Base-by-base conservation (phyloP, 768 basidiomycete species). In the Rhodosporidiobolus odoratus region DNA sequence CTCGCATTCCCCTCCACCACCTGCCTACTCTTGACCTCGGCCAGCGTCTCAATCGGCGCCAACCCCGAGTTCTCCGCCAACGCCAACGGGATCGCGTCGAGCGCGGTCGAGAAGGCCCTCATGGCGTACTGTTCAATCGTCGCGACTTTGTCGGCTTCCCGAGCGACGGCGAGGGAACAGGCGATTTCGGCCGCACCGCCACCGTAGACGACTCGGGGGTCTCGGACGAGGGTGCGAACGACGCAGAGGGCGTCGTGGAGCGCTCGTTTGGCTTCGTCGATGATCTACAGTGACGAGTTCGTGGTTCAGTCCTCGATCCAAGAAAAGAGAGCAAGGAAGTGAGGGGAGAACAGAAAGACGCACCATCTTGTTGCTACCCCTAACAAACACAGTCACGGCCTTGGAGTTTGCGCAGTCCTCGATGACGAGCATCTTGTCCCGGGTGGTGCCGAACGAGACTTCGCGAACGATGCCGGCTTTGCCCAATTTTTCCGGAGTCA, bases 101-200 rank as follows among this genome's bases (percentile, higher is more conserved):
- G 83, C 21, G 96, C 95, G 41, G 91, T 90, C 6, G 96, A 85
- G 79, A 98, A 99, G n/a, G 96, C 94, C 58, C 95, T 89, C 94
- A 99, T 97, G 4, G 96, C 96, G 78, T 99, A 99, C 83, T 99
- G 96, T 81, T 99, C 96, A 77, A 99, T 97, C 37, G 92, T 85
- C 2, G 96, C 89, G 74, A 96, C 95, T 91, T 96, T 88, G 80
- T 99, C 96, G 13, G 96, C 96, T 52, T 91, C 92, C 78, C 92
- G 90, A 67, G 89, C 83, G 2, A 99, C 94, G 27, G 96, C 92
- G 69, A 98, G 85, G 32, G 92, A 87, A 75, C 90, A 92, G 78
- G 91, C 91, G 78, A 99, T 97, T 79, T 99, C 96, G 5, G 96
- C 94, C 7, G 96, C 92, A 65, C 96, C 96, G 63, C 96, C 96